Conservation (phyloP, 345 rosid genomes). For the Passiflora organensis region DNA sequence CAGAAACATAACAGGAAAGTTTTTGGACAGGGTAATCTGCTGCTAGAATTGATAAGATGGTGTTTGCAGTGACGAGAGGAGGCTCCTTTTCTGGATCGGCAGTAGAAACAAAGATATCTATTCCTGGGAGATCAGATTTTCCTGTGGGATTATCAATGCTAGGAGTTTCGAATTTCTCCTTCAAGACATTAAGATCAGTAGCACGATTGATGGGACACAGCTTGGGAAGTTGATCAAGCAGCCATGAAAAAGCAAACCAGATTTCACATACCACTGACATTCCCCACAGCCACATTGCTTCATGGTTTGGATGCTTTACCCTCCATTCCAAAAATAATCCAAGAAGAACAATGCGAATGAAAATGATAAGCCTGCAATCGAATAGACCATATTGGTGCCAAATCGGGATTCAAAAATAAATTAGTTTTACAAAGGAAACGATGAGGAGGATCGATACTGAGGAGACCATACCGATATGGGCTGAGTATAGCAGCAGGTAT, state of each 20-base stretch:
- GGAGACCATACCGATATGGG: slow-evolving; percentile 90
- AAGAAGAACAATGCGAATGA: slow-evolving; percentile 64
- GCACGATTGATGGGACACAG: slow-evolving; percentile 82
- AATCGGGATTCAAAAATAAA: no score
- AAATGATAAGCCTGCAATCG: slow-evolving; percentile 78
- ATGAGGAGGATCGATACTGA: no score
- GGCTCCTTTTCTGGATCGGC: slow-evolving; percentile 99
- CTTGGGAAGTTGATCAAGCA: slow-evolving; percentile 96
- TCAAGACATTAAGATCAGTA: slow-evolving; percentile 84
- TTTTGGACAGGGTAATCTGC: slow-evolving; percentile 92
- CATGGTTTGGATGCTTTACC: slow-evolving; percentile 47
- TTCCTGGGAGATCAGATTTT: slow-evolving; percentile 93
- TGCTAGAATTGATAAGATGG: slow-evolving; percentile 93
- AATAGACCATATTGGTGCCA: no score
- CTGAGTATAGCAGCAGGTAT: slow-evolving; percentile 93
- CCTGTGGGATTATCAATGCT: slow-evolving; percentile 67
- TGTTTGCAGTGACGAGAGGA: slow-evolving; percentile 94
- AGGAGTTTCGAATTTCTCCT: slow-evolving; percentile 89
- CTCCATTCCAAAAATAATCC: slow-evolving; percentile 84
- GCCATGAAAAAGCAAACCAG: slow-evolving; percentile 98
- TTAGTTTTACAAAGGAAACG: no score
- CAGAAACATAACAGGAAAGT: slow-evolving; percentile 96
- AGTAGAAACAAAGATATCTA: slow-evolving; percentile 89
- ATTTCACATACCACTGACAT: slow-evolving; percentile 97
- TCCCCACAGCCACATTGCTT: slow-evolving; percentile 95